Conservation (phyloP, 805 yeast genomes). For the Clavispora santaluciae region DNA sequence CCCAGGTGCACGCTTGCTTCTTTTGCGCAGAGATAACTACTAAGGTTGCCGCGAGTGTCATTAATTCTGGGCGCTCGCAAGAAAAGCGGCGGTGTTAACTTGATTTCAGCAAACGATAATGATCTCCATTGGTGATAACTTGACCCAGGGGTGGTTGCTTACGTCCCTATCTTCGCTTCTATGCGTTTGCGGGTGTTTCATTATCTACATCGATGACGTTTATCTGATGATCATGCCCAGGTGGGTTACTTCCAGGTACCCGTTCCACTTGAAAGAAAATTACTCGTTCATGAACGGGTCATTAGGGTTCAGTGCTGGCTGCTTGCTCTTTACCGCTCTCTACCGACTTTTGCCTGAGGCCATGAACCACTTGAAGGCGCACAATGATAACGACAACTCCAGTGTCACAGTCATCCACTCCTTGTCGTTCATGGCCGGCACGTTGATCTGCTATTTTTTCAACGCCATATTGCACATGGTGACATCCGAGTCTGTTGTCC, state of each 20-base stretch:
- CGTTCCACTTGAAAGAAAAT: slow-evolving; percentile 54
- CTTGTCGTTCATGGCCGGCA: slow-evolving; percentile 54
- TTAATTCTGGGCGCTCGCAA: neutral
- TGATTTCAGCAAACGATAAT: neutral
- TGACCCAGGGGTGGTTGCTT: slow-evolving; percentile 57
- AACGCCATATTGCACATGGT: slow-evolving; percentile 65
- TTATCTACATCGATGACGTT: slow-evolving; percentile 58
- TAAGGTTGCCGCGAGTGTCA: neutral
- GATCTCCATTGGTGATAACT: neutral
- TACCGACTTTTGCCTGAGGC: slow-evolving; percentile 75
- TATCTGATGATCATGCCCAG: slow-evolving; percentile 42
- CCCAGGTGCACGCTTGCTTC: neutral
- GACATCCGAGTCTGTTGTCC: slow-evolving; percentile 80
- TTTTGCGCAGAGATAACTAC: neutral
- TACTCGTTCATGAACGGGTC: slow-evolving; percentile 67
- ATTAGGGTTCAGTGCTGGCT: slow-evolving; percentile 75
- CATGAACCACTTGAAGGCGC: slow-evolving; percentile 38
- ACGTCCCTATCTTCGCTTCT: slow-evolving; percentile 63
- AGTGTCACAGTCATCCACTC: slow-evolving; percentile 32
- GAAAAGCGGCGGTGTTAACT: neutral
- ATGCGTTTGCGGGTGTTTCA: slow-evolving; percentile 65
- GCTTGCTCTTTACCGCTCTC: slow-evolving; percentile 72
- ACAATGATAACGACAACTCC: slow-evolving; percentile 7
- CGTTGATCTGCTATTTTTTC: slow-evolving; percentile 51
- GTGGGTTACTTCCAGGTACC: slow-evolving; percentile 30